phyloP scores from a whole-genome alignment of 2,329 filamentous ascomycete genomes.

The Metarhizium rileyi region DNA sequence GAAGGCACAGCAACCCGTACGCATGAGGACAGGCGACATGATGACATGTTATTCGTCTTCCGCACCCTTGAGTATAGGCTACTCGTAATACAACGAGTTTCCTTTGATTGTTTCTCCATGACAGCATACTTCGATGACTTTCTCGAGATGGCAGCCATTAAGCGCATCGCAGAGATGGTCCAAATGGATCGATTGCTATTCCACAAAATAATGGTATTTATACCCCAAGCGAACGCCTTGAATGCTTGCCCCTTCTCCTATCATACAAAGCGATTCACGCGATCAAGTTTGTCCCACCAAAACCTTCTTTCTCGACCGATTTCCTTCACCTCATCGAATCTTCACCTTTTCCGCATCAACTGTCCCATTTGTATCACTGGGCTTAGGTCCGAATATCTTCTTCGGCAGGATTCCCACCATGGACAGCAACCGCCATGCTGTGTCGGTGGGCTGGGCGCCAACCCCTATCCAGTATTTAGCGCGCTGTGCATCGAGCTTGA shows the following conservation, averaged over 20 bases:
- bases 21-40: not conserved
- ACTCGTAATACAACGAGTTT: not conserved
- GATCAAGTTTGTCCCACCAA: not conserved
- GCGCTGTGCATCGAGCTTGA: conserved; percentile 71
- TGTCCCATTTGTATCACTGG: conserved; percentile 15
- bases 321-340: conserved; percentile 15
- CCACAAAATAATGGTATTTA: not conserved
- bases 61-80: not conserved
- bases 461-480: conserved; percentile 96
- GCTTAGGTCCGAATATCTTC: conserved; percentile 25
- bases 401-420: conserved; percentile 52
- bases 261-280: conserved; percentile 13
- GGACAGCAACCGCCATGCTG: conserved; percentile 74
- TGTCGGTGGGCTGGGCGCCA: conserved; percentile 86
- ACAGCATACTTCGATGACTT: not conserved
- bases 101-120: not conserved
- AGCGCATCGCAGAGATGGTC: not conserved
- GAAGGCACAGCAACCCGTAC: not conserved
- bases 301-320: not conserved
- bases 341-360: conserved; percentile 19
- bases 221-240: conserved; percentile 17
- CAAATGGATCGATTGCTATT: not conserved
- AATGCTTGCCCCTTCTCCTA: conserved; percentile 18
- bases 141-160: not conserved
- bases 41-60: not conserved